Evolutionary conservation across 208 protist species (phyloP).

Genomic region (Leptomonas pyrrhocoris): DNA sequence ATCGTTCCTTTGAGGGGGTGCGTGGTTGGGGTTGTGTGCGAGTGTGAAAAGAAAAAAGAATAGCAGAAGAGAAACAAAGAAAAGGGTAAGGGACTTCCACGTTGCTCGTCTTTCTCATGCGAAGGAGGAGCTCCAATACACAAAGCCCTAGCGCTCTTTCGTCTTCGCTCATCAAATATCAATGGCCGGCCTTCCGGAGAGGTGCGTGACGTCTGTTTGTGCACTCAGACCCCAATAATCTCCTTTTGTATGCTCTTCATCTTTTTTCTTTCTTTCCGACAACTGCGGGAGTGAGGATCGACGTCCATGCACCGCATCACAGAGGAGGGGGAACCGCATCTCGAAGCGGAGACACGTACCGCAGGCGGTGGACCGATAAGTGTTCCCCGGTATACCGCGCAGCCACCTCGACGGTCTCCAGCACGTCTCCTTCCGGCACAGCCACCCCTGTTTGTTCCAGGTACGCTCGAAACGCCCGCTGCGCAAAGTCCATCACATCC

Average conservation of each 20-base stretch:
- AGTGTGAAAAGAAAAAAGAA: too few species aligned
- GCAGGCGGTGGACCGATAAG: constrained; percentile 69
- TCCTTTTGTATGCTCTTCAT: background rate
- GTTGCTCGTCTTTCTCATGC: too few species aligned
- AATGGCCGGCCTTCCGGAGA: too few species aligned
- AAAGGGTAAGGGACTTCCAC: background rate
- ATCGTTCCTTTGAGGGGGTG: too few species aligned
- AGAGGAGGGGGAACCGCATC: background rate
- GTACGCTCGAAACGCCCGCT: constrained; percentile 42
- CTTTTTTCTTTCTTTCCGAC: constrained; percentile 2
- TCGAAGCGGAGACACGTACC: constrained; percentile 7
- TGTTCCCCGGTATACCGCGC: constrained; percentile 88
- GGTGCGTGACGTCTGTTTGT: too few species aligned
- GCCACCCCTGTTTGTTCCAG: background rate
- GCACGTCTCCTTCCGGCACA: background rate
- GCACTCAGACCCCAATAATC: too few species aligned
- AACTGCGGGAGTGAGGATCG: background rate
- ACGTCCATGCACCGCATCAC: too few species aligned
- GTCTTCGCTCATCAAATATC: too few species aligned
- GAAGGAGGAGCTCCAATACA: too few species aligned
- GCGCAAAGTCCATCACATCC: constrained; percentile 52
- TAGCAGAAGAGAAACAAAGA: constrained; percentile 25
- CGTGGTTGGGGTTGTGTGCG: too few species aligned
- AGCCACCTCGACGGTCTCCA: constrained; percentile 45
- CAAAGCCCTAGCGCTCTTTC: too few species aligned